Base-by-base conservation (phyloP, 1,139 yeast genomes). In the Magnusiomyces suaveolens region DNA sequence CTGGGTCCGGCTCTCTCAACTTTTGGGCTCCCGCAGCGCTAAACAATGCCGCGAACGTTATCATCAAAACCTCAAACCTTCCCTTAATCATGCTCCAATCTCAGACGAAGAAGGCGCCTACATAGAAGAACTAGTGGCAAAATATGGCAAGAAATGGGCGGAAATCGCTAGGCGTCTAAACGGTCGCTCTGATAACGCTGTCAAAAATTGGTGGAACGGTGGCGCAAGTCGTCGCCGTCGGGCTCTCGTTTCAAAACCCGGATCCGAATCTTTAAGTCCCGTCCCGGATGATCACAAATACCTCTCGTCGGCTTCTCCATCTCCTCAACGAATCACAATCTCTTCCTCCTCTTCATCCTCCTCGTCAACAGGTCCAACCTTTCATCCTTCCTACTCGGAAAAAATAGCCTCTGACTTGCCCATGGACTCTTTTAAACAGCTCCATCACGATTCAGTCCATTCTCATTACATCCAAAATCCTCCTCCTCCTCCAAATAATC, bases 151-250 rank as follows among this genome's bases (percentile, higher is more conserved):
- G 69, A 80, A 87, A 64, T 89, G 97, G 97, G 96, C 96, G 0
- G 96, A 87, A 66, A 89, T 89, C 52, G 88, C 95, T 26, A 78
- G 96, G 53, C 95, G 87, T 68, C 72, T 89, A 59, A 84, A 86
- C 60, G 96, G 96, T 1, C 74, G 96, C 54, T 80, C 87, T 20
- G 97, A 89, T 69, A 89, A 89, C 68, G 92, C 96, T 32, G 87
- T 89, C 62, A 89, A 89, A 67, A 88, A 88, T 70, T 89, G 96
- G 96, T 89, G 96, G 96, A 89, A 89, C 65, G 95, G 95, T 6
- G 94, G 95, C 14, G 90, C 94, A 20, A 87, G 85, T 64, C 76
- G 94, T 57, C 72, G 95, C 60, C 76, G 88, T 62, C 68, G 87
- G 59, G 82, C 83, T 1, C 67, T 73, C 56, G 23, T 39, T 4